Evolutionary conservation across 192 early-diverging fungal genomes (phyloP).

Genomic region (Dissophora ornata): DNA sequence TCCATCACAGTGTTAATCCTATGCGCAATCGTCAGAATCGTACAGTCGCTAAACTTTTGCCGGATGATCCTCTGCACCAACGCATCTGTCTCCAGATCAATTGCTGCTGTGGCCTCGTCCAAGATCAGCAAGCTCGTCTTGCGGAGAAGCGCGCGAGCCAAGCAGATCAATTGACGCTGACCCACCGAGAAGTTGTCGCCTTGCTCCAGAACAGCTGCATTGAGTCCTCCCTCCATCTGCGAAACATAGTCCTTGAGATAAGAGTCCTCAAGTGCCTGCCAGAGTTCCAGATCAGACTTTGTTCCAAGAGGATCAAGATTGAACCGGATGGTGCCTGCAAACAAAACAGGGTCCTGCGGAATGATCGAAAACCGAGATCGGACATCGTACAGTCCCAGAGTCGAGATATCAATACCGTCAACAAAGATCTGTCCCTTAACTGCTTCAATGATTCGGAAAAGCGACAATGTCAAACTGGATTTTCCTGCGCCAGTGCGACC

Average conservation of each 20-base stretch:
- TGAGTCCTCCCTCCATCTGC: constrained; percentile 73
- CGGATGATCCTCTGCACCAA: constrained; percentile 90
- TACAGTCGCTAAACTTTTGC: constrained; percentile 75
- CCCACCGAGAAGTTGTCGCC: constrained; percentile 90
- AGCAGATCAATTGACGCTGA: constrained; percentile 77
- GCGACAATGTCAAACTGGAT: constrained; percentile 60
- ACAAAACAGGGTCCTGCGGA: constrained; percentile 83
- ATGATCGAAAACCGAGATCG: constrained; percentile 79
- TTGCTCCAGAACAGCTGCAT: constrained; percentile 76
- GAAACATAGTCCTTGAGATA: constrained; percentile 75
- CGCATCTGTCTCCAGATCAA: constrained; percentile 88
- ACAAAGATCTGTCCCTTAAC: constrained; percentile 65
- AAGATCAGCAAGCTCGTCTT: constrained; percentile 60
- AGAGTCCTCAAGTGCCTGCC: constrained; percentile 75
- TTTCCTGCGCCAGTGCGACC: constrained; percentile 66
- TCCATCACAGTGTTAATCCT: constrained; percentile 85
- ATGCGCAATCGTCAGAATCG: constrained; percentile 92
- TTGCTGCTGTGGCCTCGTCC: constrained; percentile 65
- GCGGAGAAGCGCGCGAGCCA: constrained; percentile 78
- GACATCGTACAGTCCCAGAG: constrained; percentile 68
- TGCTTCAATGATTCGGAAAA: constrained; percentile 66
- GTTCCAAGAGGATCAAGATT: constrained; percentile 69
- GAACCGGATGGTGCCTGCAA: constrained; percentile 68
- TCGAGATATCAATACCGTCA: constrained; percentile 55
- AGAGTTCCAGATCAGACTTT: constrained; percentile 67